phyloP scores from a whole-genome alignment of 2,329 filamentous ascomycete species.

The Neoascochyta sp. region DNA sequence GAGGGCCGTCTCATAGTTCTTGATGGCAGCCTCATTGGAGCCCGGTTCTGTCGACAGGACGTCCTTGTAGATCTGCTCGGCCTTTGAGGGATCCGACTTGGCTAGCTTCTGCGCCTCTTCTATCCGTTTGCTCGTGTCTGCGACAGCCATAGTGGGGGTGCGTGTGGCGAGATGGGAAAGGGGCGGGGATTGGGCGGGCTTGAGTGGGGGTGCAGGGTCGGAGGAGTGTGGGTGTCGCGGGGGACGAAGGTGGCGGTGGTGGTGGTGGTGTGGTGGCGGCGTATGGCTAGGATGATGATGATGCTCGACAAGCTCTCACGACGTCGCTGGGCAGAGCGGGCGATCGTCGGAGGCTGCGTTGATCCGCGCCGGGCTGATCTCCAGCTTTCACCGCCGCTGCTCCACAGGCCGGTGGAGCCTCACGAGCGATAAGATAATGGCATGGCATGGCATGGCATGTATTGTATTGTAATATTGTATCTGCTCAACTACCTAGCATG shows the following conservation, averaged over 20 bases:
- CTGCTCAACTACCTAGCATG: too few species aligned
- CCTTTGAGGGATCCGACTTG: conserved; percentile 76
- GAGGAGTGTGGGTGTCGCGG: conserved; percentile 1
- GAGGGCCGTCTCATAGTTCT: conserved; percentile 87
- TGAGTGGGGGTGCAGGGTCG: not conserved
- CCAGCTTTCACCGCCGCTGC: too few species aligned
- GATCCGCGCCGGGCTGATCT: conserved; percentile 4
- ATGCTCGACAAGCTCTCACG: conserved; percentile 9
- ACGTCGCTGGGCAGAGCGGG: conserved; percentile 11
- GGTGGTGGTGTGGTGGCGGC: conserved; percentile 6
- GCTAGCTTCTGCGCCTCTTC: conserved; percentile 82
- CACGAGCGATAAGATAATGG: too few species aligned
- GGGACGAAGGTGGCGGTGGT: conserved; percentile 7
- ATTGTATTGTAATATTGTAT: too few species aligned
- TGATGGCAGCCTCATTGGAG: conserved; percentile 77
- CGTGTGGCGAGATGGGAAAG: conserved; percentile 1
- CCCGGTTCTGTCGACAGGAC: conserved; percentile 82
- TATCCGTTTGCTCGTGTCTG: conserved; percentile 62
- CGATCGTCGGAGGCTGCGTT: conserved; percentile 6
- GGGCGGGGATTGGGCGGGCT: conserved; percentile 2
- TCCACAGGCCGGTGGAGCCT: too few species aligned
- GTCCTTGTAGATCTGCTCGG: conserved; percentile 83
- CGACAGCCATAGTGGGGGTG: conserved; percentile 29
- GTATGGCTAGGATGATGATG: conserved; percentile 9
- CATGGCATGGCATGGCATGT: too few species aligned